Base-by-base conservation (phyloP, 1,284 basidiomycete genomes). In the Moniliophthora roreri region DNA sequence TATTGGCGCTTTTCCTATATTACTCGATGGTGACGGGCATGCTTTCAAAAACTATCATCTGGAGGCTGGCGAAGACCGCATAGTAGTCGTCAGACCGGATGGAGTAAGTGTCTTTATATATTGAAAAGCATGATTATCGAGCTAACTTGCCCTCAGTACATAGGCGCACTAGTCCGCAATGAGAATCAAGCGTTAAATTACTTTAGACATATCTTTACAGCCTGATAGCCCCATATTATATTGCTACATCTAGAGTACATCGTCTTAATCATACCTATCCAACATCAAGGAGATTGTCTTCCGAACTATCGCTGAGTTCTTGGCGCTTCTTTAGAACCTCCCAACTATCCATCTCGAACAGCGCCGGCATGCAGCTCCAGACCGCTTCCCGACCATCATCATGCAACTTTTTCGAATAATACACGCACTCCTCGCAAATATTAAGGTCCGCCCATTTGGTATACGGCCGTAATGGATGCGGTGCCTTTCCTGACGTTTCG, bases 281-380 rank as follows among this genome's bases (percentile, higher is more conserved):
- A n/a, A n/a, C n/a, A n/a, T n/a, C n/a, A n/a, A 32, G 7, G 11
- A 32, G 28, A 6, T 6, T 32, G 28, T 32, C 28, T 11, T 32
- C 28, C 28, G 28, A 11, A 11, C 28, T 32, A 32, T 32, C 28
- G 28, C 28, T 32, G 28, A 32, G 28, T 11, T 32, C 24, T 16
- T 46, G 24, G 8, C 44, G 26, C 15, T 46, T 32, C 44, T 18
- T 46, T 24, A 46, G n/a, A 13, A 32, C 24, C 10, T 55, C 45
- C 53, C 53, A 55, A 20, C 24, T 47, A n/a, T 40, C 28, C 49
- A 55, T 48, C 28, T 55, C 73, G 50, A 76, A 76, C 47, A 73
- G 69, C 15, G 63, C 64, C 0, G 75, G 74, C 49, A 77, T 57
- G 26, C 66, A 62, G 28, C 70, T 66, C 75, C 74, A 77, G 20